phyloP scores from a whole-genome alignment of 768 basidiomycete genomes.

The Dacryopinax spathularia region DNA sequence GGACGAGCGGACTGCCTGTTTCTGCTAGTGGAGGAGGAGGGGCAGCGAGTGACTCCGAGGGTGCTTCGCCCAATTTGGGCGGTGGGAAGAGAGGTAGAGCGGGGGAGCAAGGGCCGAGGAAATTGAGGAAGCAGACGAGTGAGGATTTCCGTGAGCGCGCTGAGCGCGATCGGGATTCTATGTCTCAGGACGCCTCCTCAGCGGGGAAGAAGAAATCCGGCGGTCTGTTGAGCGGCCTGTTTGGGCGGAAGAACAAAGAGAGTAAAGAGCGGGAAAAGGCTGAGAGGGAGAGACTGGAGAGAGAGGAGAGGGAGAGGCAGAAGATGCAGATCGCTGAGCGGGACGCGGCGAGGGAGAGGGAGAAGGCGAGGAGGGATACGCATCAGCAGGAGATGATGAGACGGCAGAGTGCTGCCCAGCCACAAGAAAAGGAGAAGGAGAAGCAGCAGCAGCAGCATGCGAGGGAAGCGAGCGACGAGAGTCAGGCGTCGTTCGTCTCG shows the following conservation, averaged over 20 bases:
- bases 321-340: slow-evolving; percentile 13
- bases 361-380: slow-evolving; percentile 14
- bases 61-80: slow-evolving; percentile 33
- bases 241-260: slow-evolving; percentile 62
- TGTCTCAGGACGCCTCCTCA: slow-evolving; percentile 3
- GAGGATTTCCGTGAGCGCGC: slow-evolving; percentile 10
- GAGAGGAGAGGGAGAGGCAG: slow-evolving; percentile 11
- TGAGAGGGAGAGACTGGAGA: too few relatives aligned
- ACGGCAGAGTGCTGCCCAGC: slow-evolving; percentile 7
- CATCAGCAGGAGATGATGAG: slow-evolving; percentile 21
- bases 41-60: slow-evolving; percentile 30
- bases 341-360: too few relatives aligned
- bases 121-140: slow-evolving; percentile 13
- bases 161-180: slow-evolving; percentile 36
- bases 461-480: background rate
- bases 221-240: slow-evolving; percentile 62
- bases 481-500: slow-evolving; percentile 1
- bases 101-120: slow-evolving; percentile 36
- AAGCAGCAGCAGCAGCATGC: slow-evolving; percentile 15
- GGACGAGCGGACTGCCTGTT: background rate
- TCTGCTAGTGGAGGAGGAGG: slow-evolving; percentile 30
- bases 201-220: slow-evolving; percentile 23
- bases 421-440: slow-evolving; percentile 25
- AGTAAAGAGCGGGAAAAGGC: slow-evolving; percentile 45
- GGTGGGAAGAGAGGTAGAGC: slow-evolving; percentile 32